These are phyloP conservation scores for Plasmodium cynomolgi DNA, from an alignment of 169 alveolate species.

Conservation along the genomic window DNA sequence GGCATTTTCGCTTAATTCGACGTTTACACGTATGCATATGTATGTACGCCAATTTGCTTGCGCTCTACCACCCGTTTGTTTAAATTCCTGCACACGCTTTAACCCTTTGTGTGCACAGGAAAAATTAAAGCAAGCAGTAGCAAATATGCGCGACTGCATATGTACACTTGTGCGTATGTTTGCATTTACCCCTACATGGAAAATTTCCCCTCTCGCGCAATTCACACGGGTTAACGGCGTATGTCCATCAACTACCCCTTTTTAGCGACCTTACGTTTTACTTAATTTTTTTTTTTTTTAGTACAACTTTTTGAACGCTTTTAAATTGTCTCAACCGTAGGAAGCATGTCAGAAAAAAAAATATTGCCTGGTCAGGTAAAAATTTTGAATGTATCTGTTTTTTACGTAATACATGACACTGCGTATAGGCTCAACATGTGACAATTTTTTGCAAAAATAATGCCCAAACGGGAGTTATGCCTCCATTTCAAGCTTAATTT, in stretches of 20 bases:
- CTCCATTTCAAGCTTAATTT: background rate
- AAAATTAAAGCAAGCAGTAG: background rate
- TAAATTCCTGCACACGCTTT: constrained; percentile 1
- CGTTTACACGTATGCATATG: background rate
- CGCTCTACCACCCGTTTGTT: background rate
- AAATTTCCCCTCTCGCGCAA: background rate
- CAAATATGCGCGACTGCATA: background rate
- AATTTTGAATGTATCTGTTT: background rate
- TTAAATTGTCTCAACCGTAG: background rate
- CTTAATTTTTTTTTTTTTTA: background rate
- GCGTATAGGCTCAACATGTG: background rate
- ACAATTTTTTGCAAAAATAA: background rate
- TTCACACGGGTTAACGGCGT: background rate
- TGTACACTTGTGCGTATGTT: background rate
- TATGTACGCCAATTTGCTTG: background rate
- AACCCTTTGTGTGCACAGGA: background rate
- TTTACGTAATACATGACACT: background rate
- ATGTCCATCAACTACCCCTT: background rate
- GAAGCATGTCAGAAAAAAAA: background rate
- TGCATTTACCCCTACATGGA: background rate
- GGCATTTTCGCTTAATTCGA: background rate
- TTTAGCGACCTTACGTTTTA: background rate
- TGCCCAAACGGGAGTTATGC: background rate
- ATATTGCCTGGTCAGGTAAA: constrained; percentile 6
- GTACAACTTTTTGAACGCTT: background rate